Evolutionary conservation across 2,329 filamentous ascomycete species (phyloP).

Genomic region (Scolecobasidium constrictum): DNA sequence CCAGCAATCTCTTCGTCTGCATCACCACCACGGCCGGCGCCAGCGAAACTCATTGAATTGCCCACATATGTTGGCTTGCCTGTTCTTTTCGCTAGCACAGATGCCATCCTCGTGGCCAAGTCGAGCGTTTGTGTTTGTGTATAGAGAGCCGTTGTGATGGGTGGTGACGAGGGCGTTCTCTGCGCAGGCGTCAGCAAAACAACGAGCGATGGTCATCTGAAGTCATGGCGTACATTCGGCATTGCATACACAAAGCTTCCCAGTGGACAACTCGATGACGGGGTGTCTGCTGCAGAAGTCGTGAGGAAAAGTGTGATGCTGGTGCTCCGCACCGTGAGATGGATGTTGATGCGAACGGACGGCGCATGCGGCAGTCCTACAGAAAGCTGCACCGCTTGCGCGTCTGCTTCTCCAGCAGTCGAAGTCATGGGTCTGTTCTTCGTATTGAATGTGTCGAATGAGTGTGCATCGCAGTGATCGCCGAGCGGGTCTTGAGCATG

Average conservation of each 20-base stretch:
- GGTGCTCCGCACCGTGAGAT: slow-evolving; percentile 43
- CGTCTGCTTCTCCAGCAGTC: too few relatives aligned
- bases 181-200: slow-evolving; percentile 22
- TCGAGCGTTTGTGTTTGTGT: slow-evolving; percentile 66
- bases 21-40: slow-evolving; percentile 63
- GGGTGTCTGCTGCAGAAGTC: slow-evolving; percentile 37
- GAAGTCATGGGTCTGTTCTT: too few relatives aligned
- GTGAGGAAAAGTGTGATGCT: slow-evolving; percentile 47
- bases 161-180: slow-evolving; percentile 39
- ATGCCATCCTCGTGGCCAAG: slow-evolving; percentile 76
- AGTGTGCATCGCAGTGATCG: too few relatives aligned
- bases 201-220: slow-evolving; percentile 6
- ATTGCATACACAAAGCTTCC: slow-evolving; percentile 92
- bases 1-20: slow-evolving; percentile 93
- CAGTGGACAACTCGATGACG: slow-evolving; percentile 34
- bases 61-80: slow-evolving; percentile 77
- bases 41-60: slow-evolving; percentile 71
- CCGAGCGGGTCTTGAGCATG: too few relatives aligned
- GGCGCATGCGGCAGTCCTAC: slow-evolving; percentile 46
- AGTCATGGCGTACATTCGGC: slow-evolving; percentile 57
- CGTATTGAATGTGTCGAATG: too few relatives aligned
- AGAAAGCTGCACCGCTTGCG: slow-evolving; percentile 45
- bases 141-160: slow-evolving; percentile 71
- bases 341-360: slow-evolving; percentile 47
- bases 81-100: slow-evolving; percentile 64